A percentile compares a stretch with the other conserved stretches of the same genome.
Conservation (phyloP, 768 basidiomycete genomes). For the Heimioporus sp. region DNA sequence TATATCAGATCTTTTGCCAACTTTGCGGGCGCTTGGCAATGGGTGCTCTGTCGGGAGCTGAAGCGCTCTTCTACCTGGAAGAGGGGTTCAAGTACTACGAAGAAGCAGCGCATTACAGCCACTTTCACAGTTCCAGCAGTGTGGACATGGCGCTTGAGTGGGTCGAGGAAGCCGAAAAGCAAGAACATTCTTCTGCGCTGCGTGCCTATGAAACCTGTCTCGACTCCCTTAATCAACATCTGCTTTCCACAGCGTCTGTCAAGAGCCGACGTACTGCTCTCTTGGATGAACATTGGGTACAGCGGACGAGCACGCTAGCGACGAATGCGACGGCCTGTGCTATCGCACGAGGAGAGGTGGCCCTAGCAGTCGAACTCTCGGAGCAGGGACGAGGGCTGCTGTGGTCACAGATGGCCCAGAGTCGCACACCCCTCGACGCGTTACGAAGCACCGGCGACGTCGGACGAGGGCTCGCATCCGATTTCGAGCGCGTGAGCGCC, state of each 20-base stretch:
- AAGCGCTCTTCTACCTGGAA: slow-evolving; percentile 4
- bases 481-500: slow-evolving; percentile 21
- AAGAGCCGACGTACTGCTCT: slow-evolving; percentile 14
- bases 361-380: slow-evolving; percentile 34
- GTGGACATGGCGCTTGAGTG: slow-evolving; percentile 15
- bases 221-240: slow-evolving; percentile 15
- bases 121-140: slow-evolving; percentile 1
- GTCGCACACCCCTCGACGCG: slow-evolving; percentile 24
- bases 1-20: background rate
- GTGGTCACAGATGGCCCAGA: slow-evolving; percentile 30
- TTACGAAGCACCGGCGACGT: slow-evolving; percentile 13
- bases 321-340: slow-evolving; percentile 28
- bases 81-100: slow-evolving; percentile 10
- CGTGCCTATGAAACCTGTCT: slow-evolving; percentile 21
- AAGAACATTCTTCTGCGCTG: slow-evolving; percentile 16
- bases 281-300: background rate
- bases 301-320: slow-evolving; percentile 9
- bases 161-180: slow-evolving; percentile 7
- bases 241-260: slow-evolving; percentile 17
- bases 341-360: slow-evolving; percentile 14
- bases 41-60: background rate
- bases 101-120: slow-evolving; percentile 10
- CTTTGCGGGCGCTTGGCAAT: background rate
- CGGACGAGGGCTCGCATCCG: slow-evolving; percentile 20
- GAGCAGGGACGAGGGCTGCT: slow-evolving; percentile 31